Conservation (phyloP, 164 flowering plant genomes). For the Taxillus chinensis region DNA sequence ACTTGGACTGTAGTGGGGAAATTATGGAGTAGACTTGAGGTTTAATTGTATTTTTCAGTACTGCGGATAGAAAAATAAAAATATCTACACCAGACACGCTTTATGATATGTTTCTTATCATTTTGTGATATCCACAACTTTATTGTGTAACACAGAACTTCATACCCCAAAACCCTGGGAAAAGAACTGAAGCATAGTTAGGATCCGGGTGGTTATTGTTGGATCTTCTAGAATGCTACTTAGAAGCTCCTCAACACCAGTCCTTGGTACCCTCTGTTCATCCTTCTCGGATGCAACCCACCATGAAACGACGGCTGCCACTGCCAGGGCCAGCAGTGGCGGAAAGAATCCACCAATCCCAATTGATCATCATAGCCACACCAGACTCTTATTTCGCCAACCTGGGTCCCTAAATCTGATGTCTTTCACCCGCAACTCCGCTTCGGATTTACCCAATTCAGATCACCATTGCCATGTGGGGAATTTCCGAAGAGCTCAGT, state of each 20-base stretch:
- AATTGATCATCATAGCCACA: slow-evolving; percentile 14
- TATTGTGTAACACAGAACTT: too few species aligned
- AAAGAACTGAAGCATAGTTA: too few species aligned
- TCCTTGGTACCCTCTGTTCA: slow-evolving; percentile 73
- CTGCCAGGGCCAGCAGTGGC: too few species aligned
- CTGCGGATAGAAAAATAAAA: too few species aligned
- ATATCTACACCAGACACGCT: too few species aligned
- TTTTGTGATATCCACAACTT: too few species aligned
- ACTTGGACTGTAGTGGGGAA: too few species aligned
- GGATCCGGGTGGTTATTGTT: too few species aligned
- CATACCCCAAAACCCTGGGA: too few species aligned
- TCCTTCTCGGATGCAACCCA: slow-evolving; percentile 28
- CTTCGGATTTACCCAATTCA: slow-evolving; percentile 4
- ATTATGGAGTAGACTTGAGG: too few species aligned
- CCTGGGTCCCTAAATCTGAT: slow-evolving; percentile 18
- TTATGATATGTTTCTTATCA: too few species aligned
- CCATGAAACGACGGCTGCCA: slow-evolving; percentile 6
- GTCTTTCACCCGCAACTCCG: slow-evolving; percentile 23
- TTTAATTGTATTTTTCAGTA: too few species aligned
- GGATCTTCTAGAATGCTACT: slow-evolving; percentile 42
- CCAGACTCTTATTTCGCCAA: slow-evolving; percentile 25
- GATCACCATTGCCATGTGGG: background rate
- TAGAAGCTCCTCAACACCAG: slow-evolving; percentile 75
- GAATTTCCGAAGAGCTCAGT: slow-evolving; percentile 57
- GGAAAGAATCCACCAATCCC: background rate